A percentile compares a stretch with the other conserved stretches of the same genome.
Evolutionary conservation across 129 eudicot genomes (phyloP).

Genomic region (Gnaphalium uliginosum): DNA sequence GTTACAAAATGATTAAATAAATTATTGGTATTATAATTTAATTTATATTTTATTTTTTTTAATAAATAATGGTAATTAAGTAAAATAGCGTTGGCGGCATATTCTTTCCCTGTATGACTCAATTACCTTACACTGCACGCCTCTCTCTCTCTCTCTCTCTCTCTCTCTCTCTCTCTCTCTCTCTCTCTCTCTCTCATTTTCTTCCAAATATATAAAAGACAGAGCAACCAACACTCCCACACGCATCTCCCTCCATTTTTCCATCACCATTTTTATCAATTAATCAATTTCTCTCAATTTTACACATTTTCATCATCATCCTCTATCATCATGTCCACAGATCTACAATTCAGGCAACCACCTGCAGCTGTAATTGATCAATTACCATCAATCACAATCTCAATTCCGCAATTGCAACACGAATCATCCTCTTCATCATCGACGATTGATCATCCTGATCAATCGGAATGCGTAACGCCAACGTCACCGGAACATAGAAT

Average conservation of each 20-base stretch:
- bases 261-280: neutral
- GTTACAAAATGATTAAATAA: no score
- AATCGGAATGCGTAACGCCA: slow-evolving; percentile 56
- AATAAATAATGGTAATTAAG: no score
- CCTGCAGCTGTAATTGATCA: slow-evolving; percentile 21
- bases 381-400: slow-evolving; percentile 31
- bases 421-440: slow-evolving; percentile 16
- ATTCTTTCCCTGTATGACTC: slow-evolving; percentile 36
- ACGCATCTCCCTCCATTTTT: slow-evolving; percentile 38
- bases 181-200: neutral
- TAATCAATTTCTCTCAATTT: neutral
- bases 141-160: slow-evolving; percentile 13
- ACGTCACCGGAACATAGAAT: slow-evolving; percentile 49
- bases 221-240: slow-evolving; percentile 11
- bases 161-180: neutral
- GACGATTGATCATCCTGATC: neutral
- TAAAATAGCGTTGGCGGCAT: slow-evolving; percentile 17
- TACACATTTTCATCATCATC: neutral
- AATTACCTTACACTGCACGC: slow-evolving; percentile 51
- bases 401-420: slow-evolving; percentile 21
- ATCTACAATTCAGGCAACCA: slow-evolving; percentile 50
- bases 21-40: no score
- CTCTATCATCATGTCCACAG: slow-evolving; percentile 52
- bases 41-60: no score
- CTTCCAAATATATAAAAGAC: slow-evolving; percentile 21